Conservation (phyloP, 2,329 filamentous ascomycete species). For the Cladobotryum mycophilum region DNA sequence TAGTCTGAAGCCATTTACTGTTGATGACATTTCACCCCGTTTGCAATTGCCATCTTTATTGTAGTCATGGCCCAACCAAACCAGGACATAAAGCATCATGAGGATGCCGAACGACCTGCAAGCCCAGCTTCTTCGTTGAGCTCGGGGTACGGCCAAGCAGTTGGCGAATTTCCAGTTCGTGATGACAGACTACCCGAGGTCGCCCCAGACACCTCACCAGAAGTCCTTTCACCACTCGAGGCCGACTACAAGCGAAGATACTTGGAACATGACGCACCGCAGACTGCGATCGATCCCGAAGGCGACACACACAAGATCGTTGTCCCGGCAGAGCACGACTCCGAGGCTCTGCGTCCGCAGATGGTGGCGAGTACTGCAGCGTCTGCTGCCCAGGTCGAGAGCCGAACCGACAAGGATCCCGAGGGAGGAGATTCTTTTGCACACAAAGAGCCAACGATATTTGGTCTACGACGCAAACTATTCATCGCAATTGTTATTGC, state of each 20-base stretch:
- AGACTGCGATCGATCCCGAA: neutral
- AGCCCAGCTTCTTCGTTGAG: constrained; percentile 3
- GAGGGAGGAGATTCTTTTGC: neutral
- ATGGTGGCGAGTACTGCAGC: too few species aligned
- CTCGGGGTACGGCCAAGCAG: constrained; percentile 6
- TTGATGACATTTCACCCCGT: too few species aligned
- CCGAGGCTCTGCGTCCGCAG: neutral
- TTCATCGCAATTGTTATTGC: constrained; percentile 14
- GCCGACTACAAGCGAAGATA: constrained; percentile 9
- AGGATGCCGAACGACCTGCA: neutral
- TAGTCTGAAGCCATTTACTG: neutral
- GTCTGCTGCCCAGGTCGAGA: too few species aligned
- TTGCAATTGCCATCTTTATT: neutral
- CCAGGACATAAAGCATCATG: neutral
- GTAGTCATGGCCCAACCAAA: neutral
- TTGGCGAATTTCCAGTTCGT: constrained; percentile 1
- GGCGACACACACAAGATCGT: constrained; percentile 9
- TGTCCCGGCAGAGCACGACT: neutral
- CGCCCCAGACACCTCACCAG: neutral
- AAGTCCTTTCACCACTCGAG: constrained; percentile 3
- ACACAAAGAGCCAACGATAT: constrained; percentile 3
- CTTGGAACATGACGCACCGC: constrained; percentile 2
- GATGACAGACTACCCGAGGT: constrained; percentile 10
- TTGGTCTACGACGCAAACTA: constrained; percentile 11
- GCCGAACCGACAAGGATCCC: neutral